Evolutionary conservation across 169 alveolate genomes (phyloP), one percentile per base, ranked within the genome.

Genomic region (Babesia sp.): DNA sequence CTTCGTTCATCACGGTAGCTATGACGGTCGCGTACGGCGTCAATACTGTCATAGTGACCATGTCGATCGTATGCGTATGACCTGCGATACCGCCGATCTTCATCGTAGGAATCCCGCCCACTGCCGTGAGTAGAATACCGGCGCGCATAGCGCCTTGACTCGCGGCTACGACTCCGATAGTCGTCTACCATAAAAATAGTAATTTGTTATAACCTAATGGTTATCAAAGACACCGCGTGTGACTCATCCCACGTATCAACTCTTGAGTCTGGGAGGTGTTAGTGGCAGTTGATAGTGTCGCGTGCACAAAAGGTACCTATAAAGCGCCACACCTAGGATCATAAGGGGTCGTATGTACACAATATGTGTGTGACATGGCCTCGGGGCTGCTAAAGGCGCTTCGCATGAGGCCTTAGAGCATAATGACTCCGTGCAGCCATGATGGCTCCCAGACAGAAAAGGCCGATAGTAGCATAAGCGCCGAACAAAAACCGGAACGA

Each of bases 1-100:
- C 67, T 36, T 28, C 26, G 3, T 16, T n/a, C 42, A 36, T 55
- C 64, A 22, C 41, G 64, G 64, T 55, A 55, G 64, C n/a, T 28
- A 12, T 28, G 46, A 28, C n/a, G n/a, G 18, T 55, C n/a, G n/a
- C 59, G 33, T 16, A 22, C 59, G 8, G 26, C 7, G 36, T 50
- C 33, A 8, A 50, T 16, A 20, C 59, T 22, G 8, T 16, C 24
- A 20, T 50, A 26, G 8, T 20, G 33, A 11, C 16, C 26, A 11
- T 50, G 16, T 8, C 14, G n/a, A 9, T 39, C 14, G 14, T 14
- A 9, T 39, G n/a, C 14, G 14, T 39, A 39, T 39, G 14, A 8
- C 14, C n/a, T 39, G 46, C 67, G 67, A 56, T 31, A 20, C 18
- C 67, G 37, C 9, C 45, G 45, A 8, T 20, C 67, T 7, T 56